Base-by-base conservation (phyloP, 139 green algal species). In the Nannochloris sp. region DNA sequence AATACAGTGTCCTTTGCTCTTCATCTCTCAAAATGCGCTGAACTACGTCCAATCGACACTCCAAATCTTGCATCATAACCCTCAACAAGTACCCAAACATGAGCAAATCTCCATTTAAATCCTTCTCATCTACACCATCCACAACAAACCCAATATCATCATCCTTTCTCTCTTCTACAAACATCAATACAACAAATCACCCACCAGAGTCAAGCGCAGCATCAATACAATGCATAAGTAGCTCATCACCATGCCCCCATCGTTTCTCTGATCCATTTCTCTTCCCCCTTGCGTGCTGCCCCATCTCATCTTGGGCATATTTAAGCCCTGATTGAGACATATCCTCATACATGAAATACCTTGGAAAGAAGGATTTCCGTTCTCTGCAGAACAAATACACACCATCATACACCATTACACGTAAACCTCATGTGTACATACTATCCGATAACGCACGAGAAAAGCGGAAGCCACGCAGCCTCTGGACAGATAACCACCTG, bases 41-140 rank as follows among this genome's bases (percentile, higher is more conserved):
- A 14, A 17, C 28, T 31, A 70, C 50, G 23, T 26, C 17, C 6
- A 64, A 17, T 26, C 70, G 49, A 6, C 29, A 56, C 5, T 46
- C 8, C 56, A 67, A 57, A 63, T 76, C 70, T 31, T 76, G 63
- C 10, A 51, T 14, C 25, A 72, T 26, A 62, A 76, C 29, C 10
- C 9, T 0, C n/a, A 68, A n/a, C 29, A 76, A 59, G 62, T 76
- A 76, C 30, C 28, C 25, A 48, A 76, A 59, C 46, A 76, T 44
- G 53, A 76, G 31, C 64, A 72, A 16, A 29, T 76, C 70, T 13
- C 70, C 70, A 45, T 76, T 71, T 23, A 61, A 43, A 56, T 76
- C 63, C 31, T 63, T 57, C 3, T 70, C 55, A 29, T 55, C 46
- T 53, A 23, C 46, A 61, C 57, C 30, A 25, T 14, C 9, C 11